Percentiles rank a stretch among this genome's conserved stretches.
These are phyloP conservation scores for Leccinum disarticulatum DNA, from an alignment of 768 basidiomycete species.

Conservation along the genomic window DNA sequence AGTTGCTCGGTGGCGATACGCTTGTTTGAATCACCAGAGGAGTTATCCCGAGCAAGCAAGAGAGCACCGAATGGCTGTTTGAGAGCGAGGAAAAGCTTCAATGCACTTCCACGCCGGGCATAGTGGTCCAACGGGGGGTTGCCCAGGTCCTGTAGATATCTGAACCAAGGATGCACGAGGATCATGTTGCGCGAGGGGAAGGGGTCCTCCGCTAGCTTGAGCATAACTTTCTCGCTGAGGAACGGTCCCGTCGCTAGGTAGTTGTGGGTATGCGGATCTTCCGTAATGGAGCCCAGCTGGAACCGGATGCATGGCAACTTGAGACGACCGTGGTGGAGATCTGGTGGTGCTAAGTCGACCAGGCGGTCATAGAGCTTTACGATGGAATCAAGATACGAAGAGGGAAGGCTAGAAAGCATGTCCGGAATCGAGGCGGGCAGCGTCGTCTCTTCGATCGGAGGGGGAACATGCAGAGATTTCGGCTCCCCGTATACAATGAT, in stretches of 20 bases:
- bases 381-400: constrained; percentile 3
- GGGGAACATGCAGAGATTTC: constrained; percentile 6
- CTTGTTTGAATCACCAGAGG: constrained; percentile 14
- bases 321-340: constrained; percentile 17
- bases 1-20: constrained; percentile 19
- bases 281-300: constrained; percentile 7
- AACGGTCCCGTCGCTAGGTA: constrained; percentile 16
- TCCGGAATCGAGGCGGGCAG: constrained; percentile 4
- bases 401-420: not conserved
- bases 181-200: constrained; percentile 9
- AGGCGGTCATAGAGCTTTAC: constrained; percentile 14
- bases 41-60: constrained; percentile 7
- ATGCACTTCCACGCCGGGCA: not conserved
- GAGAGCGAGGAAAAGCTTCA: constrained; percentile 14
- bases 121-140: not conserved
- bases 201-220: constrained; percentile 13
- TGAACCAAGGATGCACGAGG: constrained; percentile 22
- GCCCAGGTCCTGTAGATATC: constrained; percentile 14
- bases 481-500: constrained; percentile 18
- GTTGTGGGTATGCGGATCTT: constrained; percentile 1
- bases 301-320: constrained; percentile 17
- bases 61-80: constrained; percentile 19
- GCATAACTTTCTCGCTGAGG: constrained; percentile 9
- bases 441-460: constrained; percentile 8
- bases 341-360: constrained; percentile 10